Conservation (phyloP, 2,329 filamentous ascomycete genomes). For the Aureobasidium zeae region DNA sequence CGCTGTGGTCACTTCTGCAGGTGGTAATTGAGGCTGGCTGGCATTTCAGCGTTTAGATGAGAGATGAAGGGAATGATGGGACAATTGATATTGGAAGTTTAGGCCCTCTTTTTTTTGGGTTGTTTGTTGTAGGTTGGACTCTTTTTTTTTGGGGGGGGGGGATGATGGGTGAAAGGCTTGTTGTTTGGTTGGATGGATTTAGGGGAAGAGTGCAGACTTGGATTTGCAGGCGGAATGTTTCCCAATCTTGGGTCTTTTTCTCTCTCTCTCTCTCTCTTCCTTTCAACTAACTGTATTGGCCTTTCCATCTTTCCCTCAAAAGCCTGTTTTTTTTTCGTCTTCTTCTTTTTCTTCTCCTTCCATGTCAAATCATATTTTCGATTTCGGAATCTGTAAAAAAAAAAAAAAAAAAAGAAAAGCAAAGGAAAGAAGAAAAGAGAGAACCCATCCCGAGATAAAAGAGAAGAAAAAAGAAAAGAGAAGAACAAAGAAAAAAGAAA, state of each 20-base stretch:
- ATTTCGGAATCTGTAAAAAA: background rate
- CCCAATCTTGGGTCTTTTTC: background rate
- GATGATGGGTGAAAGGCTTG: too few relatives aligned
- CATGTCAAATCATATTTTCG: background rate
- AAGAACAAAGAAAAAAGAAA: background rate
- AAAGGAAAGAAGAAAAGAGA: background rate
- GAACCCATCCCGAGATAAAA: background rate
- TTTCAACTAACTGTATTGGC: too few relatives aligned
- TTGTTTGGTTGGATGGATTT: too few relatives aligned
- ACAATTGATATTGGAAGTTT: too few relatives aligned
- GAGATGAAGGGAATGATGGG: background rate
- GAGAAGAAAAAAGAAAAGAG: background rate
- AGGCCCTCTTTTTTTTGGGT: too few relatives aligned
- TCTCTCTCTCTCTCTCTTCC: too few relatives aligned
- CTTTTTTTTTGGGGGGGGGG: too few relatives aligned
- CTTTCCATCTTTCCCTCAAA: too few relatives aligned
- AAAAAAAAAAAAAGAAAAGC: background rate
- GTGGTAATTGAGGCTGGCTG: too few relatives aligned
- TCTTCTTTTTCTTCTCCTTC: background rate
- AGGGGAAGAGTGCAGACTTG: too few relatives aligned
- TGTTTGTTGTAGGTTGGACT: too few relatives aligned
- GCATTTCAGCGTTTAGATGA: background rate
- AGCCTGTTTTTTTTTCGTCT: background rate
- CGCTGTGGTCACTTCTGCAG: slow-evolving; percentile 7
- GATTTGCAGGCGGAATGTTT: too few relatives aligned